These are phyloP conservation scores for Yamadazyma philogaea DNA, from an alignment of 805 yeast species.

Conservation along the genomic window DNA sequence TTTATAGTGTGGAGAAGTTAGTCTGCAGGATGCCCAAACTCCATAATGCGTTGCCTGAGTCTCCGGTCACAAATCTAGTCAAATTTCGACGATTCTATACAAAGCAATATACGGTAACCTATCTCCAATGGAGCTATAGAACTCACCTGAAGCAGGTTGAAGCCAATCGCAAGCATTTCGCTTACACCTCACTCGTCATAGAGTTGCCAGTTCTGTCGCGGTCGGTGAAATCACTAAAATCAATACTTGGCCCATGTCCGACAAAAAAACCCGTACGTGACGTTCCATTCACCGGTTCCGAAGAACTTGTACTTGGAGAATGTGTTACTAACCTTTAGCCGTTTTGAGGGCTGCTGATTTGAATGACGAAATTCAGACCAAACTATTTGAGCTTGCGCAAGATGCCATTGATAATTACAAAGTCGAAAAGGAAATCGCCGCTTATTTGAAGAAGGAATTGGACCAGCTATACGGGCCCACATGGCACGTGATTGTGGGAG, in stretches of 20 bases:
- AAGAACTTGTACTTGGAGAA: not conserved
- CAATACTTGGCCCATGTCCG: constrained; percentile 7
- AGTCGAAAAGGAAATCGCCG: constrained; percentile 63
- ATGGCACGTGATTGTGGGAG: constrained; percentile 83
- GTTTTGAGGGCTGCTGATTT: constrained; percentile 43
- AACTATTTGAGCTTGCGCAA: constrained; percentile 45
- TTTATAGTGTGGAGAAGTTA: not conserved
- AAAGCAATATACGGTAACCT: not conserved
- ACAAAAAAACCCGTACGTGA: constrained; percentile 8
- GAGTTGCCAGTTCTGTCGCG: no score
- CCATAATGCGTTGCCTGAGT: not conserved
- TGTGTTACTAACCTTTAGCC: constrained; percentile 21
- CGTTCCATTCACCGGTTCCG: not conserved
- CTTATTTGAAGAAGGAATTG: constrained; percentile 60
- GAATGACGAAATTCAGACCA: constrained; percentile 51
- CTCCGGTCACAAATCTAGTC: not conserved
- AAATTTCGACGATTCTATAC: not conserved
- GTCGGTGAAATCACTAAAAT: not conserved
- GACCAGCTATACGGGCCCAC: constrained; percentile 64
- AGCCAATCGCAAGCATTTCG: no score
- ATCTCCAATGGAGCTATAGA: no score
- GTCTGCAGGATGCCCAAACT: not conserved
- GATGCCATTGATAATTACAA: constrained; percentile 43
- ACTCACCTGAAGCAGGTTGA: no score
- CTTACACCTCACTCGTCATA: no score